Evolutionary conservation across 768 basidiomycete species (phyloP).

Genomic region (Lentinula boryana): DNA sequence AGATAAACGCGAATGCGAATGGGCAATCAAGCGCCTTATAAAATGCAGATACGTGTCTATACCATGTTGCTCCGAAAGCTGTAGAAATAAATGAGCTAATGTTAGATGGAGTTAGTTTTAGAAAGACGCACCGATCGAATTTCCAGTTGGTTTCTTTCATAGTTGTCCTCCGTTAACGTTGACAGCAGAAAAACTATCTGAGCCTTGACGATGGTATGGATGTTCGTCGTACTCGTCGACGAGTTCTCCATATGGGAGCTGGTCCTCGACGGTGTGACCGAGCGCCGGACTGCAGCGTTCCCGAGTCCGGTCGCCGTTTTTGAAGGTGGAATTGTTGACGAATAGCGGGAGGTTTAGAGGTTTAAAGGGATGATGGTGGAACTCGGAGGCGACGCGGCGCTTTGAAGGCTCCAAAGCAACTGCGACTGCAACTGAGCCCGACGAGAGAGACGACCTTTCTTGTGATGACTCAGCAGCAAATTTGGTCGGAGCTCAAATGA

Average conservation of each 20-base stretch:
- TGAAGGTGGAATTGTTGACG: conserved; percentile 17
- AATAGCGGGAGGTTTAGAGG: conserved; percentile 22
- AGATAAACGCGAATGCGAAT: conserved; percentile 69
- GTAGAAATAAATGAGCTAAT: conserved; percentile 12
- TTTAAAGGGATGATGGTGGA: conserved; percentile 14
- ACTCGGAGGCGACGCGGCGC: conserved; percentile 3
- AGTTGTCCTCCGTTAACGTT: conserved; percentile 95
- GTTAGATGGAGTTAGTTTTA: conserved; percentile 9
- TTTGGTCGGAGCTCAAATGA: background rate
- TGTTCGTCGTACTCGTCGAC: conserved; percentile 65
- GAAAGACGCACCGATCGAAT: conserved; percentile 78
- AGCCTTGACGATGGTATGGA: conserved; percentile 90
- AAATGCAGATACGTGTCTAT: conserved; percentile 97
- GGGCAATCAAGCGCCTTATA: conserved; percentile 90
- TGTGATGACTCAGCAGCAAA: background rate
- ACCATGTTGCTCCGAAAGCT: conserved; percentile 97
- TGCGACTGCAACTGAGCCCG: background rate
- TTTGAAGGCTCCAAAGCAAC: background rate
- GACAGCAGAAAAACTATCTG: conserved; percentile 98
- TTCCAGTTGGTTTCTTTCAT: conserved; percentile 88
- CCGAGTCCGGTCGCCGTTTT: conserved; percentile 73
- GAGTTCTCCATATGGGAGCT: conserved; percentile 77
- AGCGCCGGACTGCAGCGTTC: conserved; percentile 59
- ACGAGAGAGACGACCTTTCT: background rate
- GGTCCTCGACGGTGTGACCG: conserved; percentile 75